Evolutionary conservation across 139 green algal species (phyloP).

Genomic region (Deuterostichococcus epilithicus): DNA sequence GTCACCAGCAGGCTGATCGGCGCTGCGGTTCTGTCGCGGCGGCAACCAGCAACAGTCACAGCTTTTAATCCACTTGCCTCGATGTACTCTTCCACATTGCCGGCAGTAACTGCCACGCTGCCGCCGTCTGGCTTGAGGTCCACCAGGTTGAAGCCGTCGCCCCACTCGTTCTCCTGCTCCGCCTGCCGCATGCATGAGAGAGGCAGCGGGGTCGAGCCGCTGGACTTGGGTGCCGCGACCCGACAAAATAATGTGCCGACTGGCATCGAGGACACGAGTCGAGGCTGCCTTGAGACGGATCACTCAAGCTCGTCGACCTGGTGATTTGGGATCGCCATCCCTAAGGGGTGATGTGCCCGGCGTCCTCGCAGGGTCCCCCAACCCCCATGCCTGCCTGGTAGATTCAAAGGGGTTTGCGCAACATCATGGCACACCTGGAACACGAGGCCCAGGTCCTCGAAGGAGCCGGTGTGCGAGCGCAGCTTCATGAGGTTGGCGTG

Average conservation of each 20-base stretch:
- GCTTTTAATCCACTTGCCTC: background rate
- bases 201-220: background rate
- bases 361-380: too few relatives aligned
- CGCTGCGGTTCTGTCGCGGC: too few relatives aligned
- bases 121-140: slow-evolving; percentile 50
- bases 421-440: slow-evolving; percentile 43
- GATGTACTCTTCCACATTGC: slow-evolving; percentile 66
- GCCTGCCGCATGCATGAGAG: slow-evolving; percentile 8
- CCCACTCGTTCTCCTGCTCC: slow-evolving; percentile 37
- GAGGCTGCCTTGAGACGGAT: background rate
- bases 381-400: background rate
- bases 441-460: slow-evolving; percentile 33
- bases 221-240: background rate
- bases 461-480: slow-evolving; percentile 8
- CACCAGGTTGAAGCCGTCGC: slow-evolving; percentile 26
- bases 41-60: background rate
- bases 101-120: slow-evolving; percentile 46
- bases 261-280: background rate
- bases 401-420: background rate
- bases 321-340: background rate
- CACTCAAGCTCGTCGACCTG: background rate
- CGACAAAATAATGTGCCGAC: background rate
- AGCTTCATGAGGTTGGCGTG: slow-evolving; percentile 39
- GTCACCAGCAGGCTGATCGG: too few relatives aligned
- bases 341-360: background rate